Conservation (phyloP, 169 alveolate species). For the Plasmodium ovale region DNA sequence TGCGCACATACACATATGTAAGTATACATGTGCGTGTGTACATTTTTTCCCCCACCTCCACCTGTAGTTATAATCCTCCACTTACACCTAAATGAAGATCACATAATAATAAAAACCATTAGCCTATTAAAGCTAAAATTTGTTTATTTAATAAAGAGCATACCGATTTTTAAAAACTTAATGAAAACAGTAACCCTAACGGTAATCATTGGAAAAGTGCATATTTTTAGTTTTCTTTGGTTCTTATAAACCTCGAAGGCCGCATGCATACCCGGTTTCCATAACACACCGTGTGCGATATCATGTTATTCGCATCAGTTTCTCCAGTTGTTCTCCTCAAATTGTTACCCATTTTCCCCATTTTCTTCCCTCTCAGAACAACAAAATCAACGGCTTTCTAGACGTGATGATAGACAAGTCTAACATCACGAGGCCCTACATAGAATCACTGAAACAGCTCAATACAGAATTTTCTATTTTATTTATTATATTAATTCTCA, state of each 20-base stretch:
- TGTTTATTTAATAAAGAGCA: constrained; percentile 39
- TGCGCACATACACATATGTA: not conserved
- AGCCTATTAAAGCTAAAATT: constrained; percentile 33
- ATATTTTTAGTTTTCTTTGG: no score
- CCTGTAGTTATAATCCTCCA: constrained; percentile 46
- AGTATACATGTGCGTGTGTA: not conserved
- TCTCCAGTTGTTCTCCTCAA: no score
- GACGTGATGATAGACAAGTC: constrained; percentile 6
- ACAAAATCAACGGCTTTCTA: constrained; percentile 22
- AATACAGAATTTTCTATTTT: constrained; percentile 62
- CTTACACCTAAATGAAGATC: constrained; percentile 60
- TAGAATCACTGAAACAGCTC: constrained; percentile 42
- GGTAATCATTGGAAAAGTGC: not conserved
- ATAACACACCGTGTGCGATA: no score
- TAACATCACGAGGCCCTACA: constrained; percentile 34
- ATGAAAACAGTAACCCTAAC: constrained; percentile 43
- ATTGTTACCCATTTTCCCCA: no score
- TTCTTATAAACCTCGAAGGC: no score
- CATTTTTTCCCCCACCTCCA: not conserved
- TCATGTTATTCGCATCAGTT: no score
- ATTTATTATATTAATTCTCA: constrained; percentile 37
- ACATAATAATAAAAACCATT: constrained; percentile 50
- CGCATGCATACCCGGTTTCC: no score
- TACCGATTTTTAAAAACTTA: constrained; percentile 36
- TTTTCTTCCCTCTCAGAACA: constrained; percentile 2